A percentile compares a stretch with the other conserved stretches of the same genome.
Conservation (phyloP, 768 basidiomycete species). For the Aureoboletus auriporus region DNA sequence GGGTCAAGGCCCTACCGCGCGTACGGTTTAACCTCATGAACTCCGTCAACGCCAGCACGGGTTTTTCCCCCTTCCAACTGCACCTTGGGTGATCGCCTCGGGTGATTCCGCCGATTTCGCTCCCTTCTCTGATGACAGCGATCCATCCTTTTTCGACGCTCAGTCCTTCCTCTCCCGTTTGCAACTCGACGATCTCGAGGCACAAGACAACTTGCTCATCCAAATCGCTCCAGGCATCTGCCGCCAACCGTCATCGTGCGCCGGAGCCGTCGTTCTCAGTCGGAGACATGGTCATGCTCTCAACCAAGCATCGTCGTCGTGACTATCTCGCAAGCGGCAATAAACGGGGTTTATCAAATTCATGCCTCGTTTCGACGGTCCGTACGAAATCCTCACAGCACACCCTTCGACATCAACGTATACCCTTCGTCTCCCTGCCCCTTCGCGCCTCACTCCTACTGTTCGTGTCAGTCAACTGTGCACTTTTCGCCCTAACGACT, state of each 20-base stretch:
- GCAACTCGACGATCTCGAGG: neutral
- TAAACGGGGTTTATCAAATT: neutral
- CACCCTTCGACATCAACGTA: neutral
- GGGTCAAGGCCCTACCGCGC: slow-evolving; percentile 23
- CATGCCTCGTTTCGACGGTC: neutral
- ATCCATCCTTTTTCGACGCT: neutral
- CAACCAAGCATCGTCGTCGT: neutral
- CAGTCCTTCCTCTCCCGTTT: neutral
- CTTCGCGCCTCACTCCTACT: neutral
- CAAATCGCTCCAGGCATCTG: neutral
- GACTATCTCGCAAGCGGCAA: neutral
- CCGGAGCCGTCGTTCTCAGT: neutral
- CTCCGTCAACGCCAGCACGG: slow-evolving; percentile 26
- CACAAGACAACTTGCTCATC: neutral
- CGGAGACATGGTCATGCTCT: neutral
- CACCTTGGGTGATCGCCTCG: slow-evolving; percentile 19
- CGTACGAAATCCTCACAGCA: neutral
- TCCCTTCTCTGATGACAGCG: no score
- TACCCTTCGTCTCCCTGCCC: neutral
- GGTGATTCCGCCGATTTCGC: neutral
- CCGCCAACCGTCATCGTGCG: neutral
- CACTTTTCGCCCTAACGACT: no score
- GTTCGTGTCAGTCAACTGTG: no score
- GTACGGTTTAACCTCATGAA: slow-evolving; percentile 35
- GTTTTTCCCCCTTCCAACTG: slow-evolving; percentile 31